Conservation (phyloP, 345 rosid species). For the Eutrema heterophyllum region DNA sequence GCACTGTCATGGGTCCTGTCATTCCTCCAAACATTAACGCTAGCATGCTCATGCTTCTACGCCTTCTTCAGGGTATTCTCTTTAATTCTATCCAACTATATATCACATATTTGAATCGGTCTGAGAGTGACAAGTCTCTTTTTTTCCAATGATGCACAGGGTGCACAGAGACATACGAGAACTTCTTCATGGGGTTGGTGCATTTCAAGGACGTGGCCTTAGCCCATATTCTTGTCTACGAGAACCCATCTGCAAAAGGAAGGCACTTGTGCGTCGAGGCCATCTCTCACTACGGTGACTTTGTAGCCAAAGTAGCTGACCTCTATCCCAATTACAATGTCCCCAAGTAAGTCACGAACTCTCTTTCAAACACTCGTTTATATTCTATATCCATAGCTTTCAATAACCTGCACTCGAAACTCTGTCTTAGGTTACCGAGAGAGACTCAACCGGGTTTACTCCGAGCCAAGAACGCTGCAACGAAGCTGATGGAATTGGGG, state of each 20-base stretch:
- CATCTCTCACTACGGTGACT: slow-evolving; percentile 85
- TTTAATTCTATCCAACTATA: background rate
- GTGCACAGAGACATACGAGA: slow-evolving; percentile 65
- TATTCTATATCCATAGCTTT: background rate
- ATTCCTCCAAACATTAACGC: slow-evolving; percentile 71
- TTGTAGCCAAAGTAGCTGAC: slow-evolving; percentile 83
- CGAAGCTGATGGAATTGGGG: slow-evolving; percentile 76
- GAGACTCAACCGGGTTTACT: slow-evolving; percentile 80
- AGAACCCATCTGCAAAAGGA: slow-evolving; percentile 71
- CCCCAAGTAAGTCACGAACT: slow-evolving; percentile 49
- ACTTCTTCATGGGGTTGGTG: slow-evolving; percentile 82
- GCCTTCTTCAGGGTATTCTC: slow-evolving; percentile 65
- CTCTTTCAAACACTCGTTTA: background rate
- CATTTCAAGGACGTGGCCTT: slow-evolving; percentile 91
- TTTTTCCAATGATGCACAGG: slow-evolving; percentile 37
- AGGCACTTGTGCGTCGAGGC: slow-evolving; percentile 89
- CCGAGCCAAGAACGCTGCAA: slow-evolving; percentile 59
- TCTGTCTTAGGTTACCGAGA: slow-evolving; percentile 44
- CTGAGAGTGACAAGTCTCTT: background rate
- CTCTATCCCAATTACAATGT: slow-evolving; percentile 81
- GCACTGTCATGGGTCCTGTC: slow-evolving; percentile 86
- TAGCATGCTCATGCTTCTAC: slow-evolving; percentile 72
- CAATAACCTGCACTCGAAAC: background rate
- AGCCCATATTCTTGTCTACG: slow-evolving; percentile 85
- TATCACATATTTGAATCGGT: background rate